Conservation (phyloP, 225 moss, liverwort and hornwort species). For the Takakia lepidozioides region DNA sequence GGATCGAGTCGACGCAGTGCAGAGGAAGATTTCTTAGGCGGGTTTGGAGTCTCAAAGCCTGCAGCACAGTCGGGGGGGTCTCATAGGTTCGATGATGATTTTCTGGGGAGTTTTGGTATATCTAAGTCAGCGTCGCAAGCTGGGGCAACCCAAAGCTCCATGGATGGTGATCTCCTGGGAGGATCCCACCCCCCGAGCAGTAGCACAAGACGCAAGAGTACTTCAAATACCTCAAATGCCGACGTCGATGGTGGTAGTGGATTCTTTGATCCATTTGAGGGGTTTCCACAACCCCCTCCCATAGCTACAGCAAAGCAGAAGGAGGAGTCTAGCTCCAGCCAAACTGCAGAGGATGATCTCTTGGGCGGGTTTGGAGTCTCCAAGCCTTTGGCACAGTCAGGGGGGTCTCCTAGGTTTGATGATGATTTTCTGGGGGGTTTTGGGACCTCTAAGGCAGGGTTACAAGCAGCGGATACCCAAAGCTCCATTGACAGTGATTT, state of each 20-base stretch:
- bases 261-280: conserved; percentile 61
- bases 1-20: conserved; percentile 18
- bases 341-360: conserved; percentile 36
- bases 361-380: conserved; percentile 18
- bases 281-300: conserved; percentile 37
- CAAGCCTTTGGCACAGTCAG: conserved; percentile 18
- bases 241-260: conserved; percentile 20
- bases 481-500: conserved; percentile 53
- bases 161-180: conserved; percentile 58
- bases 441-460: conserved; percentile 16
- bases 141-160: conserved; percentile 28
- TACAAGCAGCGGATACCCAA: conserved; percentile 20
- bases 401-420: conserved; percentile 40
- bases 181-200: too few relatives aligned
- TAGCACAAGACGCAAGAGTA: too few relatives aligned
- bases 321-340: conserved; percentile 26
- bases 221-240: too few relatives aligned
- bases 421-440: conserved; percentile 36
- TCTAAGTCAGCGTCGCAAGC: conserved; percentile 18
- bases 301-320: conserved; percentile 32
- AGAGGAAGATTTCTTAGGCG: conserved; percentile 27
- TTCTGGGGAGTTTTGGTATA: conserved; percentile 28
- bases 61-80: conserved; percentile 22
- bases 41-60: conserved; percentile 18
- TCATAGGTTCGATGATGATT: conserved; percentile 41